A percentile compares a stretch with the other conserved stretches of the same genome.
These are phyloP conservation scores for Cryptosporidium parvum DNA, from an alignment of 169 alveolate genomes.

Conservation along the genomic window DNA sequence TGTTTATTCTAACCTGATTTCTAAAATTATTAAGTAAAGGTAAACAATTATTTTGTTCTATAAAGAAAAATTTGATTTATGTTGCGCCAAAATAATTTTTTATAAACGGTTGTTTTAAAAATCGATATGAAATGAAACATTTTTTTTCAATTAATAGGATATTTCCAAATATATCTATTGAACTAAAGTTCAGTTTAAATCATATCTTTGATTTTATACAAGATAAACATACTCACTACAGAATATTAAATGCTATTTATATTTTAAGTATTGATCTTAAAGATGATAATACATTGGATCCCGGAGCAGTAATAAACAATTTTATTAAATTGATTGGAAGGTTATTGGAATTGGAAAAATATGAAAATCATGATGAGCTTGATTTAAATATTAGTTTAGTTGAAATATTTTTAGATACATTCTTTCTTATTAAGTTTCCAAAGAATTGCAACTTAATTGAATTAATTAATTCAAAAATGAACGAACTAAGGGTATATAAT, in stretches of 20 bases:
- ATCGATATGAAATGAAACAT: conserved; percentile 23
- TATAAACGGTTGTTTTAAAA: neutral
- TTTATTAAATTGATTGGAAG: neutral
- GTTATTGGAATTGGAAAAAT: neutral
- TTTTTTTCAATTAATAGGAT: conserved; percentile 52
- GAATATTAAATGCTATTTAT: conserved; percentile 36
- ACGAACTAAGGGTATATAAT: neutral
- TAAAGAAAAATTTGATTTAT: no score
- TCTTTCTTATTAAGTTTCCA: conserved; percentile 24
- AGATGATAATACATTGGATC: neutral
- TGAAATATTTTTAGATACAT: conserved; percentile 31
- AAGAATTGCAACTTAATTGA: conserved; percentile 21
- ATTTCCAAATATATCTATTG: conserved; percentile 44
- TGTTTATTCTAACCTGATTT: no score
- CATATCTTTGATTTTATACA: conserved; percentile 11
- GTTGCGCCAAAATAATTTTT: neutral
- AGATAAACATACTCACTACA: conserved; percentile 4
- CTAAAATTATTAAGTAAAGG: no score
- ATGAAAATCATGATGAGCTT: neutral
- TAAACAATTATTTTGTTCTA: no score
- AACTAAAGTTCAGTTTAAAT: conserved; percentile 35
- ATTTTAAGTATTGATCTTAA: neutral
- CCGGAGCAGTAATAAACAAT: conserved; percentile 1
- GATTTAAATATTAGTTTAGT: neutral
- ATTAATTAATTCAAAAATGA: neutral